Evolutionary conservation across 2,329 filamentous ascomycete species (phyloP).

Genomic region (Emericellopsis cladophorae): DNA sequence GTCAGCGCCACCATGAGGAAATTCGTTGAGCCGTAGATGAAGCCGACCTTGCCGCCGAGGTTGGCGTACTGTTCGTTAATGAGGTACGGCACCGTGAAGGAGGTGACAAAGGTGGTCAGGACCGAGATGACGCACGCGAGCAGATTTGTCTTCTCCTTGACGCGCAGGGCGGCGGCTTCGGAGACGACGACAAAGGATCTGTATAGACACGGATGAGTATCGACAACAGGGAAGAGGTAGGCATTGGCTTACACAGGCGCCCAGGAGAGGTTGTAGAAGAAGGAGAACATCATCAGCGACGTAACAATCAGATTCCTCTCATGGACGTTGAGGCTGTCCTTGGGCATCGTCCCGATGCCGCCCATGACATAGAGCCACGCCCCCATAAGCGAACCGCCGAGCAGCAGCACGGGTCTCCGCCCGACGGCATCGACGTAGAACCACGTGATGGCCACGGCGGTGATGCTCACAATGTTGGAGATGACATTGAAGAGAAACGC

Average conservation of each 20-base stretch:
- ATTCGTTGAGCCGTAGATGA: constrained; percentile 18
- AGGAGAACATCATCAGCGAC: constrained; percentile 12
- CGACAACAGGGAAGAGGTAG: neutral
- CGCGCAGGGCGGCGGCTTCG: constrained; percentile 10
- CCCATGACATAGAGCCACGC: constrained; percentile 20
- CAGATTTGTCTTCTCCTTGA: constrained; percentile 17
- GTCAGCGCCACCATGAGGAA: constrained; percentile 10
- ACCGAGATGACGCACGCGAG: constrained; percentile 14
- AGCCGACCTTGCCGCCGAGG: constrained; percentile 20
- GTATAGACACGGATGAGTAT: neutral
- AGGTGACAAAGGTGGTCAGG: constrained; percentile 16
- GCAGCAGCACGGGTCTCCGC: constrained; percentile 8
- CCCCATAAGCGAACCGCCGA: constrained; percentile 14
- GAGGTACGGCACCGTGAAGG: constrained; percentile 23
- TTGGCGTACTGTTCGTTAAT: constrained; percentile 18
- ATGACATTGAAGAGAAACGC: constrained; percentile 11
- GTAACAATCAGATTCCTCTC: constrained; percentile 11
- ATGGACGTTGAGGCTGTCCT: constrained; percentile 10
- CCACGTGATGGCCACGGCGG: constrained; percentile 5
- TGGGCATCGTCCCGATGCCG: constrained; percentile 15
- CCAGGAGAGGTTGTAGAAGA: constrained; percentile 13
- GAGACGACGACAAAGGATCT: constrained; percentile 14
- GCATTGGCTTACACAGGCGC: constrained; percentile 11
- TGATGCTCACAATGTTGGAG: constrained; percentile 7
- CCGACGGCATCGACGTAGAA: constrained; percentile 9